These are phyloP conservation scores for Peterozyma xylosa DNA, from an alignment of 805 yeast species.

Conservation along the genomic window DNA sequence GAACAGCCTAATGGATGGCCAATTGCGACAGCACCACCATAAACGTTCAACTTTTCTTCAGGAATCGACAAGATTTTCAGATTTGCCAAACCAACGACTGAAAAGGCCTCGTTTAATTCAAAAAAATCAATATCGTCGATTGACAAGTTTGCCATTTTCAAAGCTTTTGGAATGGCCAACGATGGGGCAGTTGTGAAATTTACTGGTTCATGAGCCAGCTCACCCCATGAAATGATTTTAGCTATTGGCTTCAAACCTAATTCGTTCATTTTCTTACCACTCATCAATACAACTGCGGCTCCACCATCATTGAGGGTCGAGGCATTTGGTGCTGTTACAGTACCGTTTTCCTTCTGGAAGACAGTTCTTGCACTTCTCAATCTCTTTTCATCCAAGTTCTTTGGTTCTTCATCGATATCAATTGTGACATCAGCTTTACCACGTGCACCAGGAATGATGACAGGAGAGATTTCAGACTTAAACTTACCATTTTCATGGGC, in stretches of 20 bases:
- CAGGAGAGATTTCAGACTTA: slow-evolving; percentile 73
- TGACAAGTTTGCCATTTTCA: slow-evolving; percentile 71
- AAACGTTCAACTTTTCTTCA: slow-evolving; percentile 66
- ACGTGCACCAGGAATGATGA: slow-evolving; percentile 83
- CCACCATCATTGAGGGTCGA: slow-evolving; percentile 97
- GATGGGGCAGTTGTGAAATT: slow-evolving; percentile 97
- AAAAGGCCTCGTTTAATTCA: slow-evolving; percentile 96
- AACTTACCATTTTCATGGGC: slow-evolving; percentile 83
- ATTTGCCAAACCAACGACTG: slow-evolving; percentile 93
- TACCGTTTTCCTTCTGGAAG: slow-evolving; percentile 89
- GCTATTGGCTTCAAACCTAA: slow-evolving; percentile 86
- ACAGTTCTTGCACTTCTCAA: slow-evolving; percentile 85
- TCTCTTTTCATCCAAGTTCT: slow-evolving; percentile 70
- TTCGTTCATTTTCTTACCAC: slow-evolving; percentile 79
- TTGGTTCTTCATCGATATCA: slow-evolving; percentile 75
- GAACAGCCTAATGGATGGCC: slow-evolving; percentile 96
- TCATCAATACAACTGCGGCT: slow-evolving; percentile 86
- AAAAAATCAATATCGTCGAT: slow-evolving; percentile 73
- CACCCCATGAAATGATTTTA: slow-evolving; percentile 91
- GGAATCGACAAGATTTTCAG: slow-evolving; percentile 60
- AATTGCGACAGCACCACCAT: slow-evolving; percentile 94
- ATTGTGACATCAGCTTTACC: slow-evolving; percentile 80
- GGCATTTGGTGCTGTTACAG: slow-evolving; percentile 96
- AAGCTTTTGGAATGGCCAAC: slow-evolving; percentile 91
- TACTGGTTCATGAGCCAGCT: slow-evolving; percentile 91